Evolutionary conservation across 164 flowering plant species (phyloP), one percentile per base, ranked within the genome.

Genomic region (Piper longum): DNA sequence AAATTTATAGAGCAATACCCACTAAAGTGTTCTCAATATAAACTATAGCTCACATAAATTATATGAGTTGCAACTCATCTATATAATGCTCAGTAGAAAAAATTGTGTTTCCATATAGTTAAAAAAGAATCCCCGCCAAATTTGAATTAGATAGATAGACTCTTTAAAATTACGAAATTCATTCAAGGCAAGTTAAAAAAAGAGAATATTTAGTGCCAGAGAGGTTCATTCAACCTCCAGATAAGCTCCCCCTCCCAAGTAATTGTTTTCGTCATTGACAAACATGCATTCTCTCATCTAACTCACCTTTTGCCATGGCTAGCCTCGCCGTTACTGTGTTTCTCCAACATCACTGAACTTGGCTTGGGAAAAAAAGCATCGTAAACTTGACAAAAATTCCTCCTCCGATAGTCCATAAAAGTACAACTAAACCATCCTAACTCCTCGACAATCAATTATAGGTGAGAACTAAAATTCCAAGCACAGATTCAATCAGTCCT

Each of bases 281-380:
- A 90, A 88, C 13, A 88, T 71, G 36, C 36, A 26, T 71, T 66
- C 89, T 86, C 77, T 88, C 99, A 80, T 95, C 99, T 66, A 95
- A 70, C 60, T 88, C 96, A 80, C 80, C 85, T 66, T 79, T 87
- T 43, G 48, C 75, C 78, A 57, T 67, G 74, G 65, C 80, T 78
- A 41, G 91, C 89, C 74, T 76, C 82, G 56, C 76, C 82, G 56
- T 81, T 80, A 73, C 91, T 87, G 73, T 95, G 95, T 63, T 81
- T 85, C 65, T 95, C 99, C 63, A 95, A 71, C 64, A 73, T 76
- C 26, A 52, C 65, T 63, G 89, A 64, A 76, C 76, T 83, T 61
- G 83, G 65, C 36, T 26, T 26, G 36, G 36, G 36, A 26, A 26
- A 26, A 26, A 26, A 26, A 26, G 36, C 36, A 26, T 26, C 2